Evolutionary conservation across 139 green algal genomes (phyloP).

Genomic region (Chlorella sorokiniana): DNA sequence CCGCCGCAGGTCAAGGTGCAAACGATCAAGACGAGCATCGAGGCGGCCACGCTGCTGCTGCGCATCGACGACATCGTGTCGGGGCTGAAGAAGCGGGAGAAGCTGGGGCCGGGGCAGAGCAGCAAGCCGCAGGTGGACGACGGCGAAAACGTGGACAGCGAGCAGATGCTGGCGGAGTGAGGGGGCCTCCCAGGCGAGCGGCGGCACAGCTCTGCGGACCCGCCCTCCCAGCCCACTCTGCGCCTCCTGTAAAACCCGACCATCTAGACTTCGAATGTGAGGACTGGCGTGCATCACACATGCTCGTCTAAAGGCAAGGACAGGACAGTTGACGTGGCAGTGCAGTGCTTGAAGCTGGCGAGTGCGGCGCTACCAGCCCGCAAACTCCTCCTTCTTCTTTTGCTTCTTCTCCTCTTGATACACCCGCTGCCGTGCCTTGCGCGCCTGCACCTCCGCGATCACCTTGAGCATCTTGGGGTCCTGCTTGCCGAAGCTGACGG

Average conservation of each 20-base stretch:
- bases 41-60: conserved; percentile 93
- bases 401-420: conserved; percentile 31
- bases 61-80: conserved; percentile 99
- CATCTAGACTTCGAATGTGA: no score
- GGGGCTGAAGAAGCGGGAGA: conserved; percentile 81
- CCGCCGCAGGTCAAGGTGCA: conserved; percentile 56
- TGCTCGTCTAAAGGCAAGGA: background rate
- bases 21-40: conserved; percentile 96
- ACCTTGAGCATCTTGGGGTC: conserved; percentile 16
- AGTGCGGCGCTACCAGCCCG: conserved; percentile 1
- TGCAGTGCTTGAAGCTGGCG: background rate
- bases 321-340: background rate
- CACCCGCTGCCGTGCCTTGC: conserved; percentile 28
- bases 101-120: conserved; percentile 37
- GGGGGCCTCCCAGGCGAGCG: no score
- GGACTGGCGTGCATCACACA: no score
- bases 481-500: conserved; percentile 29
- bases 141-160: conserved; percentile 76
- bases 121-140: conserved; percentile 54
- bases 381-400: conserved; percentile 39
- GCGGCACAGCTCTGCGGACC: no score
- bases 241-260: no score
- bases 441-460: background rate
- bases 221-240: no score
- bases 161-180: conserved; percentile 78